Percentiles rank a stretch among this genome's conserved stretches.
Evolutionary conservation across 257 asterid species (phyloP).

Genomic region (Jasminum sambac): DNA sequence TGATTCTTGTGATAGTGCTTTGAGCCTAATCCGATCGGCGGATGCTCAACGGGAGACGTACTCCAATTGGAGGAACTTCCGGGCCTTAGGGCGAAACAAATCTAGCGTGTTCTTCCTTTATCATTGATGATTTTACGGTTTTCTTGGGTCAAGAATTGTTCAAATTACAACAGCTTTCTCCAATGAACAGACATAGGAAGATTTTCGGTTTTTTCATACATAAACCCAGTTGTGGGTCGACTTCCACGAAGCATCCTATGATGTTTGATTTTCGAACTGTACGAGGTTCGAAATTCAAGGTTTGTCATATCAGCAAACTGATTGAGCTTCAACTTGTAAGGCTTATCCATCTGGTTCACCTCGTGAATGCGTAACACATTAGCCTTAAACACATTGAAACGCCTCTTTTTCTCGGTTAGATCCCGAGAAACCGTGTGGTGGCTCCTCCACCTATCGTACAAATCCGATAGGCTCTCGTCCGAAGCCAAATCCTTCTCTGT

Average conservation of each 20-base stretch:
- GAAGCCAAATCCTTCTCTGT: conserved; percentile 69
- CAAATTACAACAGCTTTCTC: no score
- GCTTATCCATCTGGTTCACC: conserved; percentile 70
- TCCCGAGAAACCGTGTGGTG: conserved; percentile 71
- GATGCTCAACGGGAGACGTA: no score
- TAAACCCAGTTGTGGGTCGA: conserved; percentile 47
- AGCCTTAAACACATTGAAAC: conserved; percentile 81
- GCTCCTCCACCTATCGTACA: conserved; percentile 84
- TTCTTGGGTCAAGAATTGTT: no score
- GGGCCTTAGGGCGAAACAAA: no score
- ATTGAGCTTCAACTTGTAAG: conserved; percentile 85
- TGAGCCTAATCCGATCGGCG: no score
- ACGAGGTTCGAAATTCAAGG: conserved; percentile 59
- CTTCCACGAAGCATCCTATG: conserved; percentile 55
- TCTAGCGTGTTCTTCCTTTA: no score
- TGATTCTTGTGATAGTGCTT: no score
- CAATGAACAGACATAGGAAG: conserved; percentile 75
- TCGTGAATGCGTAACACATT: conserved; percentile 66
- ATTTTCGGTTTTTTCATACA: conserved; percentile 45
- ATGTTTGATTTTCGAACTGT: conserved; percentile 68
- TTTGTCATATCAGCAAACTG: conserved; percentile 75
- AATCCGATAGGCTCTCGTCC: conserved; percentile 75
- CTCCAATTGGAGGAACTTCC: no score
- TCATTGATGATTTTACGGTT: no score
- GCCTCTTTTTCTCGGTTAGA: conserved; percentile 56